Evolutionary conservation across 352 stramenopile genomes (phyloP), one percentile per base, ranked within the genome.

Genomic region (Phytophthora pinifolia): DNA sequence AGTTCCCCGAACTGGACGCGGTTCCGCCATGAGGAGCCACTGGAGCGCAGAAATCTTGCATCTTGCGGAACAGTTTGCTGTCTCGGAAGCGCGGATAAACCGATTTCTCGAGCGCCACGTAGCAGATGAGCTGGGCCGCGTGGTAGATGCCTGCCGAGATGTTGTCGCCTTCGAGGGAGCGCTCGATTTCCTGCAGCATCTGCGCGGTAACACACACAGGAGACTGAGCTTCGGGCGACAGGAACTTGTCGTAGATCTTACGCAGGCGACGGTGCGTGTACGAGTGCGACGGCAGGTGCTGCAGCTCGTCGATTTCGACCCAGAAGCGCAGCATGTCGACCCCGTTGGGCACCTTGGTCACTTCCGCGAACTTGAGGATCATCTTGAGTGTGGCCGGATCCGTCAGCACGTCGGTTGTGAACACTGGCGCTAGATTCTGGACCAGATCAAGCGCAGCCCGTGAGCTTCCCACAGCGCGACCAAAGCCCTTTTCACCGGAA

Each of bases 171-270:
- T 88, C 74, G 3, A 89, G 62, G 25, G 74, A 64, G 2, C 70
- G 56, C 46, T 89, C 67, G n/a, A 93, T 90, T 1, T 86, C 80
- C 5, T 54, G 43, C 13, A 89, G 72, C 80, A 93, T 91, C 12
- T 70, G 65, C 6, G 56, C 63, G 0, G 80, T 90, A 3, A 93
- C 81, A 34, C 83, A 93, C 49, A 93, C 81, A 3, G 83, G 83
- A 9, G 77, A 89, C 12, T 61, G 67, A 4, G 83, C 83, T 7
- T 89, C 74, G 0, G 79, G 78, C 0, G 80, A 89, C 7, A 93
- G 46, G 39, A 93, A 93, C 59, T 93, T 93, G 70, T 93, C 79
- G 66, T 93, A 93, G 61, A 93, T 91, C 47, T 93, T 90, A 31
- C 68, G 83, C 10, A 93, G 70, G 9, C 82, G 76, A 2, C 81